Percentiles rank a stretch among this genome's conserved stretches.
Evolutionary conservation across 495 filamentous ascomycete genomes (phyloP).

Genomic region (Lophiostoma macrostomum): DNA sequence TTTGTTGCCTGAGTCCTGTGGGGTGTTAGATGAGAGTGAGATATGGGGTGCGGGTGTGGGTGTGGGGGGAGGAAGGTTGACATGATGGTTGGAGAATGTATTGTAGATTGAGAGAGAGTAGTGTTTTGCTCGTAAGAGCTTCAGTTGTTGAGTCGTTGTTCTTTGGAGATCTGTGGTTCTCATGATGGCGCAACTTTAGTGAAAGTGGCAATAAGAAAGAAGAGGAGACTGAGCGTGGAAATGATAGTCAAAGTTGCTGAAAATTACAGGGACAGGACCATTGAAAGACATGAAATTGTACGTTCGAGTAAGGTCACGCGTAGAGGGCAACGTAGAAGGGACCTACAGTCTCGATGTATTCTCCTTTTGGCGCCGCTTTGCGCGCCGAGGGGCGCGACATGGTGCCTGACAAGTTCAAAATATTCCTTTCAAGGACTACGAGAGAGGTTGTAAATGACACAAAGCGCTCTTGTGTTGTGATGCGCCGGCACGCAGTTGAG

Average conservation of each 20-base stretch:
- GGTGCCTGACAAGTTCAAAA: too few relatives aligned
- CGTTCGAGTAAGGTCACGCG: neutral
- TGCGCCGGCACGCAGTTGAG: too few relatives aligned
- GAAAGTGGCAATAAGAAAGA: too few relatives aligned
- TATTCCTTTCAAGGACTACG: too few relatives aligned
- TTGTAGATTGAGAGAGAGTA: neutral
- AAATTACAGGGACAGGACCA: neutral
- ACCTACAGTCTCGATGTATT: slow-evolving; percentile 91
- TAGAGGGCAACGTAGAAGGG: neutral
- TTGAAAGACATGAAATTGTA: neutral
- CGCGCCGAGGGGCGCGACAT: slow-evolving; percentile 38
- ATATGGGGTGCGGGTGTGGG: neutral
- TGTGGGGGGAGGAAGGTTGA: neutral
- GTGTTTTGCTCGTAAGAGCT: neutral
- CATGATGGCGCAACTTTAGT: too few relatives aligned
- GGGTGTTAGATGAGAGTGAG: neutral
- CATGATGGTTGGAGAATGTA: neutral
- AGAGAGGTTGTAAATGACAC: too few relatives aligned
- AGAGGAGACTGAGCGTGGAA: too few relatives aligned
- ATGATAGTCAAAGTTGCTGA: too few relatives aligned
- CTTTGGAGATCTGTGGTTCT: too few relatives aligned
- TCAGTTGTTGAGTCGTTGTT: too few relatives aligned
- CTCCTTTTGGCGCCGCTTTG: slow-evolving; percentile 68
- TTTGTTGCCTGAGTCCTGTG: slow-evolving; percentile 94
- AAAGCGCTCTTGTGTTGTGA: too few relatives aligned